phyloP scores from a whole-genome alignment of 768 basidiomycete genomes.

The Hygrocybe coccinea region DNA sequence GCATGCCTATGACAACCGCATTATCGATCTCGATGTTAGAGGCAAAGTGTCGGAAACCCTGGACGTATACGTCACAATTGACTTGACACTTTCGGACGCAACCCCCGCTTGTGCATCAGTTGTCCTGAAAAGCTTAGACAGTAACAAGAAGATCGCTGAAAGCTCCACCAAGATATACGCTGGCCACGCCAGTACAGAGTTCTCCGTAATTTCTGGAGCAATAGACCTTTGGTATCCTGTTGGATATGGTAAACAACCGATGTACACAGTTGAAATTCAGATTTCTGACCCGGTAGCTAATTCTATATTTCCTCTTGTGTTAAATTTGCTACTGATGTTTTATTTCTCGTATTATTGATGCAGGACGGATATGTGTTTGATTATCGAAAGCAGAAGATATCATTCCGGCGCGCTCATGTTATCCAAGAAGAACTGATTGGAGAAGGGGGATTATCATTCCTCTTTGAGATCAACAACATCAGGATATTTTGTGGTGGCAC shows the following conservation, averaged over 20 bases:
- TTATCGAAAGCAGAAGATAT: constrained; percentile 52
- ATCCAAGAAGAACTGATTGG: constrained; percentile 78
- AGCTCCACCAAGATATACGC: constrained; percentile 33
- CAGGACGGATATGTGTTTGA: constrained; percentile 54
- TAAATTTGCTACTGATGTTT: too few species aligned
- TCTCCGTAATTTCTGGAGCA: constrained; percentile 50
- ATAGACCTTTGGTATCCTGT: constrained; percentile 84
- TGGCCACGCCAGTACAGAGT: constrained; percentile 38
- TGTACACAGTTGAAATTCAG: constrained; percentile 59
- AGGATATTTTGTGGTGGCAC: constrained; percentile 80
- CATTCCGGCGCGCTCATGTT: constrained; percentile 73
- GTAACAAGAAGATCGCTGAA: constrained; percentile 40
- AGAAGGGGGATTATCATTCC: constrained; percentile 74
- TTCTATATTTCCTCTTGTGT: neutral
- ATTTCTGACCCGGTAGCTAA: constrained; percentile 51
- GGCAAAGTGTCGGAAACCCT: constrained; percentile 51
- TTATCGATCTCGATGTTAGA: constrained; percentile 63
- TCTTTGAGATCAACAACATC: constrained; percentile 88
- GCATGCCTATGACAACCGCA: constrained; percentile 60
- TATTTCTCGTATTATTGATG: neutral
- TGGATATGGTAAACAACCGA: constrained; percentile 73
- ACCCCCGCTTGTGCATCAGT: constrained; percentile 41
- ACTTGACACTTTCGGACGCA: constrained; percentile 40
- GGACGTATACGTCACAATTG: constrained; percentile 47
- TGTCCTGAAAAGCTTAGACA: constrained; percentile 44